Base-by-base conservation (phyloP, 768 basidiomycete species). In the Boletus barrowsii region DNA sequence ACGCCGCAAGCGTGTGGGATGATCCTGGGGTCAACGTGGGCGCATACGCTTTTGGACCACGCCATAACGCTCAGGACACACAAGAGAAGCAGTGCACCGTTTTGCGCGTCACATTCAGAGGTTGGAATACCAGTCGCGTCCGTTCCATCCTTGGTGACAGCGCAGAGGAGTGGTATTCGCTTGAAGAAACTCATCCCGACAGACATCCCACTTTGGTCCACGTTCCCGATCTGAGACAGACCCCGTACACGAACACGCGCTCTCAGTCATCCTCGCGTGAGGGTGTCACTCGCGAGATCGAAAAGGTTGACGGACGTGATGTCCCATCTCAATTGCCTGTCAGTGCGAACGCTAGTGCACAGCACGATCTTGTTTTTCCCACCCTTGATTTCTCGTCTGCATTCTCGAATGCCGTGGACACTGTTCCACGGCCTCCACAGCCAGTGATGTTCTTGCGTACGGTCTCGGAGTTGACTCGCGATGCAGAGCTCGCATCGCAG, bases 291-390 rank as follows among this genome's bases (percentile, higher is more conserved):
- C 62, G 58, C 6, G 60, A 60, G 29, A 33, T 45, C 5, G 56
- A 39, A 22, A 35, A 37, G 39, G 55, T 59, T 18, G 51, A 51
- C 30, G 42, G 30, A 17, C 17, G 13, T 29, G 56, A 53, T 41
- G 42, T 51, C 7, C 26, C 60, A 9, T 58, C 56, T 41, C 35
- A 36, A 10, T 49, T 56, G 3, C 55, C 56, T 10, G 56, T 62
- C 44, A 57, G 63, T 7, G 49, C 53, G 24, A 72, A 79, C 22
- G 63, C 61, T 22, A 85, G 89, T 62, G 81, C 85, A 11, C 74
- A 87, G 4, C 73, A 80, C 18, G 88, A 88, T 3, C 81, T 94
- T 54, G 70, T 93, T 11, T 72, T 92, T n/a, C 90, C 90, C 5
- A 87, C 83, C 1, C 77, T 91, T 49, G 88, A 90, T 66, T 79